These are phyloP conservation scores for Hanseniaspora clermontiae DNA, from an alignment of 805 yeast species.

Conservation along the genomic window DNA sequence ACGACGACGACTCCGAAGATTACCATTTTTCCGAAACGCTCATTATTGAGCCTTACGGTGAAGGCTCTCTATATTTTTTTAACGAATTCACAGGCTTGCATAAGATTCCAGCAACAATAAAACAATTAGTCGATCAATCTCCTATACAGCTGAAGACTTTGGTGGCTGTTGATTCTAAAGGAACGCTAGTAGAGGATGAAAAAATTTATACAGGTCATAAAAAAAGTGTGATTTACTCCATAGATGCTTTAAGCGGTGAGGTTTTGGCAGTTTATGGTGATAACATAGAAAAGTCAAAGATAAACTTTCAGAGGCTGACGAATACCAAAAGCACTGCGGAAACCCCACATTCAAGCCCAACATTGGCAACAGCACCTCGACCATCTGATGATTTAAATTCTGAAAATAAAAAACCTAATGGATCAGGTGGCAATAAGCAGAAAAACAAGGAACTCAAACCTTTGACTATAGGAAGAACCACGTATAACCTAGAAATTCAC, in stretches of 20 bases:
- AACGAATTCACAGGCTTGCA: conserved; percentile 62
- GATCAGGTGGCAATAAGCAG: conserved; percentile 7
- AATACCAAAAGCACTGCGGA: conserved; percentile 4
- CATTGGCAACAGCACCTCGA: conserved; percentile 8
- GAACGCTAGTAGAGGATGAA: conserved; percentile 39
- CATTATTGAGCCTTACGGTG: conserved; percentile 84
- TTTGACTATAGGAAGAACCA: conserved; percentile 56
- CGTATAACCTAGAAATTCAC: conserved; percentile 63
- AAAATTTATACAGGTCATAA: conserved; percentile 80
- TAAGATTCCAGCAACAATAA: conserved; percentile 67
- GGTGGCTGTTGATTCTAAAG: conserved; percentile 34
- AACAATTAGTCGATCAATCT: conserved; percentile 63
- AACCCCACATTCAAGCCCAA: background rate
- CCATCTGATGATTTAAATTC: conserved; percentile 2
- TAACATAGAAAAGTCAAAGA: conserved; percentile 26
- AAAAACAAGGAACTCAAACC: conserved; percentile 26
- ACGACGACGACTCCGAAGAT: conserved; percentile 13
- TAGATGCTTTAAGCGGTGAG: conserved; percentile 64
- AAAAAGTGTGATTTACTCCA: conserved; percentile 58
- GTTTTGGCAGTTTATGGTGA: conserved; percentile 58
- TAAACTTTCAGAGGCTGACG: conserved; percentile 15
- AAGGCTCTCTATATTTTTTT: conserved; percentile 73
- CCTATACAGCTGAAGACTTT: conserved; percentile 57
- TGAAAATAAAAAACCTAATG: conserved; percentile 14
- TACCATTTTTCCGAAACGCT: conserved; percentile 36